phyloP scores from a whole-genome alignment of 345 rosid species.

The Raphanus sativus region DNA sequence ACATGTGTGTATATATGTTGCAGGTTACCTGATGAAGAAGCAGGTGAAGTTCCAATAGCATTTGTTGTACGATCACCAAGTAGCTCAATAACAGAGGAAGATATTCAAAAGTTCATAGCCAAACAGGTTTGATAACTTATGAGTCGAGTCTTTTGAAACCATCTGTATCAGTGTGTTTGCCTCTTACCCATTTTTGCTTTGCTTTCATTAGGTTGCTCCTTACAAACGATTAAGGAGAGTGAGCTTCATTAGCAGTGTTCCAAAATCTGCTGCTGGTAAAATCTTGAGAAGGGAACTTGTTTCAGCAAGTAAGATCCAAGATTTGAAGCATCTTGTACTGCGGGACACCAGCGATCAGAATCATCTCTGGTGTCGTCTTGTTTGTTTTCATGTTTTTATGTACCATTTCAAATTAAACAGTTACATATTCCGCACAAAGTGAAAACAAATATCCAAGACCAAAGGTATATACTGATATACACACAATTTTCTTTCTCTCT shows the following conservation, averaged over 20 bases:
- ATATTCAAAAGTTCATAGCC: slow-evolving; percentile 64
- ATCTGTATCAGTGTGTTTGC: background rate
- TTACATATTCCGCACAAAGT: background rate
- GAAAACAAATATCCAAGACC: background rate
- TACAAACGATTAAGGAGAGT: slow-evolving; percentile 71
- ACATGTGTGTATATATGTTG: background rate
- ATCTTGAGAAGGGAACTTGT: slow-evolving; percentile 78
- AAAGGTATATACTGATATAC: background rate
- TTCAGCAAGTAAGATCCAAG: slow-evolving; percentile 58
- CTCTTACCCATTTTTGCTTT: background rate
- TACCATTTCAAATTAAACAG: background rate
- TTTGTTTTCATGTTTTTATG: background rate
- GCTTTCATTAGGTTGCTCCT: slow-evolving; percentile 70
- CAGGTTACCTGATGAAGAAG: slow-evolving; percentile 88
- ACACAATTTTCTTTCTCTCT: background rate
- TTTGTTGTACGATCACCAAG: slow-evolving; percentile 69
- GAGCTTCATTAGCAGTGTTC: slow-evolving; percentile 60
- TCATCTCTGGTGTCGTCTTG: background rate
- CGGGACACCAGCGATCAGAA: background rate
- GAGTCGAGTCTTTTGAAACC: background rate
- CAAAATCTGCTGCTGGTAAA: slow-evolving; percentile 84
- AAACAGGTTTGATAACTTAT: slow-evolving; percentile 49
- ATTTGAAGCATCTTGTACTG: slow-evolving; percentile 38
- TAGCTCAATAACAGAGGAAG: slow-evolving; percentile 69
- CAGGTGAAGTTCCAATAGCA: slow-evolving; percentile 90